A percentile compares a stretch with the other conserved stretches of the same genome.
These are phyloP conservation scores for Metarhizium rileyi DNA, from an alignment of 2,329 filamentous ascomycete genomes.

Conservation along the genomic window DNA sequence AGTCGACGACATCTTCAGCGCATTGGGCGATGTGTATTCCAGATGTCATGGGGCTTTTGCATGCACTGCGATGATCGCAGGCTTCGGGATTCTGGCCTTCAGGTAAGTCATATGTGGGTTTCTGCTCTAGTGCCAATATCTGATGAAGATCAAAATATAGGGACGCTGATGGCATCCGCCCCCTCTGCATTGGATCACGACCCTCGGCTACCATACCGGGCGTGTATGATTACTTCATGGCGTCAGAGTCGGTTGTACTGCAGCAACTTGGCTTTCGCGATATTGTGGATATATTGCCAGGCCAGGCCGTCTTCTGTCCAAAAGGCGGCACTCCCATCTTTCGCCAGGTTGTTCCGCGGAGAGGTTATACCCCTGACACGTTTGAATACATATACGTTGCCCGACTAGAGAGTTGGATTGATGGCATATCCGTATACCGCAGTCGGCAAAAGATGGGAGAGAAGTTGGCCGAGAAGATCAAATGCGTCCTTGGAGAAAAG, in stretches of 20 bases:
- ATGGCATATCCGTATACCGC: constrained; percentile 78
- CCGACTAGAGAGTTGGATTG: constrained; percentile 70
- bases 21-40: constrained; percentile 61
- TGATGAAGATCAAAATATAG: not conserved
- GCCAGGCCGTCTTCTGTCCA: constrained; percentile 75
- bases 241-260: constrained; percentile 79
- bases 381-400: constrained; percentile 88
- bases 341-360: constrained; percentile 58
- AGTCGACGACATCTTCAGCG: constrained; percentile 64
- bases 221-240: constrained; percentile 79
- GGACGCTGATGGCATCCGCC: constrained; percentile 56
- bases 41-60: constrained; percentile 68
- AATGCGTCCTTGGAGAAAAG: constrained; percentile 55
- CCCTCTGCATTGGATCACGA: constrained; percentile 68
- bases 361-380: constrained; percentile 64
- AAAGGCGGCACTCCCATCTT: constrained; percentile 69
- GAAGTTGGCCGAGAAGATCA: constrained; percentile 66
- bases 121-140: not conserved
- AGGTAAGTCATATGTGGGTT: constrained; percentile 23
- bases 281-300: constrained; percentile 69
- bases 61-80: constrained; percentile 72
- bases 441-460: constrained; percentile 81
- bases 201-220: constrained; percentile 51
- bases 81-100: constrained; percentile 73
- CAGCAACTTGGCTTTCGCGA: constrained; percentile 70